These are phyloP conservation scores for Eutrema yunnanense DNA, from an alignment of 345 rosid species.

Conservation along the genomic window DNA sequence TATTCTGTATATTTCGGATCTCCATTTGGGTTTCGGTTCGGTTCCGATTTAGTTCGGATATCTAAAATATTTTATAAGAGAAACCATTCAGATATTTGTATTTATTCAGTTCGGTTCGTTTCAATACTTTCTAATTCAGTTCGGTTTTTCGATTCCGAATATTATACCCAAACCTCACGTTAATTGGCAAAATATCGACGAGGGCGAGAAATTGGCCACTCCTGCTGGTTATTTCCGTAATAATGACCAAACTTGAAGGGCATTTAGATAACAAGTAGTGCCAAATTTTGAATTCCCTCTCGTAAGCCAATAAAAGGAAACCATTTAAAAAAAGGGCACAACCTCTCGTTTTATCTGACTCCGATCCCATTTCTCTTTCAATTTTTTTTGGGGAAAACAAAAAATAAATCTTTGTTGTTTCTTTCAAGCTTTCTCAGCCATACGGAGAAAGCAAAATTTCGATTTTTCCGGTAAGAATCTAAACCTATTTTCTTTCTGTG, in stretches of 20 bases:
- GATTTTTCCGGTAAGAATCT: neutral
- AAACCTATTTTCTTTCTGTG: neutral
- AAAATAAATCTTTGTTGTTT: neutral
- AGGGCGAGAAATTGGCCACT: neutral
- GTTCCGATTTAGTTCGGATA: too few species aligned
- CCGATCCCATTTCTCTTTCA: neutral
- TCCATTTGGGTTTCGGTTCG: too few species aligned
- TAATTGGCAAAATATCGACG: neutral
- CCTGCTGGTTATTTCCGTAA: neutral
- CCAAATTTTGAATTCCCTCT: slow-evolving; percentile 22
- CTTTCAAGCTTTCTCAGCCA: neutral
- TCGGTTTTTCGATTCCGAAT: too few species aligned
- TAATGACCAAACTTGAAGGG: neutral
- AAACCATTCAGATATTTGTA: too few species aligned
- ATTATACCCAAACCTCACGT: too few species aligned
- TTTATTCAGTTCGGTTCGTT: too few species aligned
- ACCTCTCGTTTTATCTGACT: slow-evolving; percentile 20
- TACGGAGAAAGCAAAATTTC: neutral
- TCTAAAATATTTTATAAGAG: too few species aligned
- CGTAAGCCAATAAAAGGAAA: neutral
- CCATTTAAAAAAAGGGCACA: neutral
- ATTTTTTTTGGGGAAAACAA: too few species aligned
- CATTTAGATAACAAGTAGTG: neutral
- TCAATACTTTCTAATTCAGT: too few species aligned
- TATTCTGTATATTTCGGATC: too few species aligned